Evolutionary conservation across 805 yeast genomes (phyloP), one percentile per base, ranked within the genome.

Genomic region (Candida qinlingensis): DNA sequence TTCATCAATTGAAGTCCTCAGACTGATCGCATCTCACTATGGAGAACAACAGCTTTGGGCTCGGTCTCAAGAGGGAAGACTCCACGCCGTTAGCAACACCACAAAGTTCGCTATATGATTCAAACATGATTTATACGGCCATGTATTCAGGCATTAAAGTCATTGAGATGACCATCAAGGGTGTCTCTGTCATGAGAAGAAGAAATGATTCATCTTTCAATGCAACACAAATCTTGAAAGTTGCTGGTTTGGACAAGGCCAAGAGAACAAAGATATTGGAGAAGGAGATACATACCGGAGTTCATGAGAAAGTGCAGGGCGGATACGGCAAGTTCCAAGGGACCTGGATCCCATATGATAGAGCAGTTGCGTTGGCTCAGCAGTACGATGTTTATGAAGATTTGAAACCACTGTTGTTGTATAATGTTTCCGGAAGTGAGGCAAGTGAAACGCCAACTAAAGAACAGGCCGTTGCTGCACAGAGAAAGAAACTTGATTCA

Each of bases 261-360:
- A 84, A 81, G 60, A 69, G 94, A 61, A 85, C 92, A 5, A 80
- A 83, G 60, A 76, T 85, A 39, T 68, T 87, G 47, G 94, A 86
- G 61, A 80, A 75, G 54, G 92, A 87, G 54, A 85, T 87, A 9
- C 88, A 80, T 59, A 74, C 73, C 42, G 83, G 84, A 39, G 60
- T 67, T 7, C 91, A 86, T 61, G 88, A 85, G 61, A 86, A 86
- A 62, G 80, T 86, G 45, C 92, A 85, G 63, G 94, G 94, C 50
- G 95, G 94, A 3, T 85, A 85, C 64, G 94, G 94, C 8, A 71
- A 88, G 48, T 86, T 85, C 60, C 94, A 87, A 67, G 95, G 95
- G 7, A 85, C 95, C 3, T 87, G 94, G 94, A 83, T 87, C 30
- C 92, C 94, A 0, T 67, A 85, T 41, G 77, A 75, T 11, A 79